Conservation (phyloP, 495 filamentous ascomycete species). For the Cercophora scortea region DNA sequence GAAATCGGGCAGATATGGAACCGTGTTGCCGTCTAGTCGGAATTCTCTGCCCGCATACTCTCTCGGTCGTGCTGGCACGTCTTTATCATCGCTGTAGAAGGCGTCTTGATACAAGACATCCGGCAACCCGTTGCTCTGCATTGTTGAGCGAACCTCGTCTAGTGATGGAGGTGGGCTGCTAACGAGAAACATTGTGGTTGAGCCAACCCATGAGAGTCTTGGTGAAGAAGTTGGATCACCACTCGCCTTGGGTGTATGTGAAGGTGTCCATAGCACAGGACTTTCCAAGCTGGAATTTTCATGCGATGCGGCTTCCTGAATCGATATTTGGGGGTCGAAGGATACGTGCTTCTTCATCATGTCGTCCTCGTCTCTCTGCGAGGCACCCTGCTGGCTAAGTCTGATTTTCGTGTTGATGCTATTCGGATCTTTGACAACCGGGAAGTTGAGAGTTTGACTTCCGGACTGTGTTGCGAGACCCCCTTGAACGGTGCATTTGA, state of each 20-base stretch:
- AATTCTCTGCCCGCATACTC: constrained; percentile 91
- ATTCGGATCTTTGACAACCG: constrained; percentile 73
- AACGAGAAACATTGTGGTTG: constrained; percentile 18
- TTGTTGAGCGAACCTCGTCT: constrained; percentile 33
- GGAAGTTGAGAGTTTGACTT: constrained; percentile 50
- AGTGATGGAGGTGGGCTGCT: constrained; percentile 27
- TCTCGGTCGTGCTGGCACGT: constrained; percentile 69
- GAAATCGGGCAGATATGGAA: constrained; percentile 74
- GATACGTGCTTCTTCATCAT: constrained; percentile 29
- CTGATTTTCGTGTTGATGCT: constrained; percentile 55
- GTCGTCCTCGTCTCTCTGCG: constrained; percentile 24
- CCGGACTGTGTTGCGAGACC: constrained; percentile 17
- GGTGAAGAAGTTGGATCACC: background rate
- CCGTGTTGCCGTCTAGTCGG: constrained; percentile 61
- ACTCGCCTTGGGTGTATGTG: background rate
- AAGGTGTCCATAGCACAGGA: background rate
- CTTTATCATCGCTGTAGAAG: constrained; percentile 77
- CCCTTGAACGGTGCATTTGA: constrained; percentile 5
- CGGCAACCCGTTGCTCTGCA: constrained; percentile 34
- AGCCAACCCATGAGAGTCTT: constrained; percentile 11
- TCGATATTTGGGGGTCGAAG: constrained; percentile 21
- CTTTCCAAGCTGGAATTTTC: background rate
- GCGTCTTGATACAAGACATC: constrained; percentile 73
- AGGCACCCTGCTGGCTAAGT: constrained; percentile 58
- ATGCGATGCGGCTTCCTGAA: constrained; percentile 4